These are phyloP conservation scores for Datura wrightii DNA, from an alignment of 257 asterid genomes.

Conservation along the genomic window DNA sequence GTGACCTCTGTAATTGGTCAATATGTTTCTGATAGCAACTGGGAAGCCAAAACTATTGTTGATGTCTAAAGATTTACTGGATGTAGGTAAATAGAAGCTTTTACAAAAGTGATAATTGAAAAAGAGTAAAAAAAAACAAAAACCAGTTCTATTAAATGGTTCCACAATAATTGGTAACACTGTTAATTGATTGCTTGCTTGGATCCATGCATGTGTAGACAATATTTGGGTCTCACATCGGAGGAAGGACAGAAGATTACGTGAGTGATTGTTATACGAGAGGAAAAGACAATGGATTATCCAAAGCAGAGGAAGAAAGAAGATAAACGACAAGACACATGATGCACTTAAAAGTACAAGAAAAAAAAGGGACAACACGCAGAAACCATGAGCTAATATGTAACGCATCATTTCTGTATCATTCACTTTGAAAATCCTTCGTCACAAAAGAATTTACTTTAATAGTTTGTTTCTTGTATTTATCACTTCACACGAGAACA, in stretches of 20 bases:
- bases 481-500: slow-evolving; percentile 15
- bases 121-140: background rate
- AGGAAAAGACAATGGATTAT: background rate
- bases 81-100: background rate
- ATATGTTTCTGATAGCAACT: background rate
- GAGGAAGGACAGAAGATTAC: background rate
- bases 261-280: background rate
- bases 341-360: background rate
- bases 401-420: slow-evolving; percentile 6
- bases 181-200: background rate
- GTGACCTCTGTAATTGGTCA: background rate
- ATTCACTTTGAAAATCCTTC: slow-evolving; percentile 3
- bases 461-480: background rate
- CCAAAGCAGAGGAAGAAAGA: background rate
- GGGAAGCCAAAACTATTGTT: background rate
- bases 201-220: background rate
- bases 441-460: background rate
- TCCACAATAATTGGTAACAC: background rate
- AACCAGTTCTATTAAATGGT: background rate
- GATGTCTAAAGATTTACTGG: background rate
- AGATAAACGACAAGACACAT: background rate
- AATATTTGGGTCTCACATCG: background rate
- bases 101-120: background rate
- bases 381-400: slow-evolving; percentile 21
- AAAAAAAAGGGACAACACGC: background rate